phyloP scores from a whole-genome alignment of 768 basidiomycete genomes.

The Boletellus sp. region DNA sequence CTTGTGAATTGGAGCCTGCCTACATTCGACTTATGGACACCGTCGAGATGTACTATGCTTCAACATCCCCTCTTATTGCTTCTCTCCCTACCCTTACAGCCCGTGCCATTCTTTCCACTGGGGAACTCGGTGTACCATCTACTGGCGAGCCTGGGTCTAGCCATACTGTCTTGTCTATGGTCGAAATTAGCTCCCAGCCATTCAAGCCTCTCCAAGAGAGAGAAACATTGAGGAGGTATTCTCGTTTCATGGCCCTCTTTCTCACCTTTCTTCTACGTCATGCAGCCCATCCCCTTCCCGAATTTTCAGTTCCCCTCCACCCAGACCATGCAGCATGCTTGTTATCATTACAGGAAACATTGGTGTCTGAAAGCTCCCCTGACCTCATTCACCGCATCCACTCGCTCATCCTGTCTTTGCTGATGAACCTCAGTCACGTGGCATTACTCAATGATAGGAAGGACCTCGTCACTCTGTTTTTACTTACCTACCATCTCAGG shows the following conservation, averaged over 20 bases:
- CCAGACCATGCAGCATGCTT: neutral
- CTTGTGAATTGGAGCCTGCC: neutral
- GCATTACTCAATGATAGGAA: neutral
- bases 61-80: neutral
- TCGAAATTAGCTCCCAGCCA: no score
- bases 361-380: no score
- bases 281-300: neutral
- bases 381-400: no score
- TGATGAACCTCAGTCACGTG: neutral
- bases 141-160: no score
- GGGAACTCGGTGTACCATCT: neutral
- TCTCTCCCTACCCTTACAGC: neutral
- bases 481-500: neutral
- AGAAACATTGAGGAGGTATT: neutral
- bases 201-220: neutral
- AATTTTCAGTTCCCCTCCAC: neutral
- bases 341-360: no score
- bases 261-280: neutral
- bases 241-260: neutral
- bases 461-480: constrained; percentile 1
- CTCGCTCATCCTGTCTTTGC: neutral
- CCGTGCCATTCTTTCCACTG: neutral
- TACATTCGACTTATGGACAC: neutral
- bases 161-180: no score
- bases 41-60: neutral